Base-by-base conservation (phyloP, 345 rosid genomes). In the Populus pruinosa region DNA sequence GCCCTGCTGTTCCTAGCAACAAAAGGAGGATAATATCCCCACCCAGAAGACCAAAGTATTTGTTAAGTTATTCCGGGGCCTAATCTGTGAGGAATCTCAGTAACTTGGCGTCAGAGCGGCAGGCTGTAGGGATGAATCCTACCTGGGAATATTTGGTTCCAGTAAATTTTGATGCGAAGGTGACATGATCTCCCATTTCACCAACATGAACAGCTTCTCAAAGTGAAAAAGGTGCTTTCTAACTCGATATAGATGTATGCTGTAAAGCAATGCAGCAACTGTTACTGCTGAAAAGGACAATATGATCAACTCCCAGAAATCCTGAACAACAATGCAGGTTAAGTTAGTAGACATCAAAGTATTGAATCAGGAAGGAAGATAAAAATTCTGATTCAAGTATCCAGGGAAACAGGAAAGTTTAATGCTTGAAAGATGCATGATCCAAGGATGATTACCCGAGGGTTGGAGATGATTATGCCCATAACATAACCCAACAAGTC, bases 381-480 rank as follows among this genome's bases (percentile, higher is more conserved):
- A 6, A 41, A 8, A 56, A 70, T 5, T 49, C 20, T 14, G 20
- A 17, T 1, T 49, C 55, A 49, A 49, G 5, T 49, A 16, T 49
- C 55, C 20, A 2, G 55, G 5, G 55, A 49, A 49, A 49, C 8
- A 1, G 20, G 20, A 49, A 49, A 49, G 55, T 49, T 49, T 1
- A 49, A 0, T 49, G 55, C 55, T 14, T 49, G 55, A 49, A 49
- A 17, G 55, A 5, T 5, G 8, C 5, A 0, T 49, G 55, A 5
- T 49, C 20, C 55, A 49, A 33, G 56, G 25, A 73, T 74, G 11
- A 41, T 65, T 74, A 94, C 98, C 93, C 77, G 21, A 33, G 98
- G 96, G 73, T 88, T 80, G n/a, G 98, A 91, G 77, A 94, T 87
- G 69, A 92, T 70, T 66, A 94, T 89, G 75, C 97, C 96, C 90